A percentile compares a stretch with the other conserved stretches of the same genome.
Evolutionary conservation across 2,329 filamentous ascomycete genomes (phyloP).

Genomic region (Exophiala bonariae): DNA sequence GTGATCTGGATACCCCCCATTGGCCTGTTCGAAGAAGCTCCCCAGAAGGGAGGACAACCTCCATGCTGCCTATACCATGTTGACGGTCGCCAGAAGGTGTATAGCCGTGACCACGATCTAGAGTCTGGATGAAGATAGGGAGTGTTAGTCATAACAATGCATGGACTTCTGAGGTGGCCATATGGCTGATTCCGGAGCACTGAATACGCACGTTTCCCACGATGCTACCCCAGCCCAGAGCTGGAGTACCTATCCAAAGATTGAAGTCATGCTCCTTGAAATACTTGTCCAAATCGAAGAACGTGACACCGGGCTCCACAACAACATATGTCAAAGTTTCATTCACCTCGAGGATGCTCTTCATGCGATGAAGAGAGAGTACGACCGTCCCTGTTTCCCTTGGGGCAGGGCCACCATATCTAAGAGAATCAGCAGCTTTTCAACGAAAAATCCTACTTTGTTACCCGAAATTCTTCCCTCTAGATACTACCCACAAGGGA

Average conservation of each 20-base stretch:
- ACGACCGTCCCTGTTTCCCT: constrained; percentile 44
- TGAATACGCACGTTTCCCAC: constrained; percentile 6
- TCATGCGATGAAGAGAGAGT: constrained; percentile 41
- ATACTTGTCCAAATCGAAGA: constrained; percentile 41
- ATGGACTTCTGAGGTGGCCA: no score
- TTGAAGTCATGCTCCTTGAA: not conserved
- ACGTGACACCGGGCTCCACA: constrained; percentile 46
- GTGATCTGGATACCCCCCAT: constrained; percentile 28
- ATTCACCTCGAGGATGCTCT: constrained; percentile 33
- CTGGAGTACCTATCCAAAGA: not conserved
- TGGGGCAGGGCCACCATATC: constrained; percentile 51
- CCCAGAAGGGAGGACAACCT: constrained; percentile 42
- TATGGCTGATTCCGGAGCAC: no score
- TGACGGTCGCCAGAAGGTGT: constrained; percentile 42
- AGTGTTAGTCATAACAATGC: no score
- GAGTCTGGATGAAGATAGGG: constrained; percentile 23
- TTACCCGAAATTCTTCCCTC: no score
- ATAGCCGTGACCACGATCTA: constrained; percentile 42
- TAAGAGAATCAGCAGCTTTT: constrained; percentile 18
- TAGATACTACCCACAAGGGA: no score
- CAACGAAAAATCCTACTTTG: no score
- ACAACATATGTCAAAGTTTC: constrained; percentile 30
- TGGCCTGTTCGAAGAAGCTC: constrained; percentile 40
- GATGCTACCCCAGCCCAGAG: not conserved
- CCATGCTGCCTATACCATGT: constrained; percentile 43